Base-by-base conservation (phyloP, 2,329 filamentous ascomycete species). In the Parascedosporium putredinis region DNA sequence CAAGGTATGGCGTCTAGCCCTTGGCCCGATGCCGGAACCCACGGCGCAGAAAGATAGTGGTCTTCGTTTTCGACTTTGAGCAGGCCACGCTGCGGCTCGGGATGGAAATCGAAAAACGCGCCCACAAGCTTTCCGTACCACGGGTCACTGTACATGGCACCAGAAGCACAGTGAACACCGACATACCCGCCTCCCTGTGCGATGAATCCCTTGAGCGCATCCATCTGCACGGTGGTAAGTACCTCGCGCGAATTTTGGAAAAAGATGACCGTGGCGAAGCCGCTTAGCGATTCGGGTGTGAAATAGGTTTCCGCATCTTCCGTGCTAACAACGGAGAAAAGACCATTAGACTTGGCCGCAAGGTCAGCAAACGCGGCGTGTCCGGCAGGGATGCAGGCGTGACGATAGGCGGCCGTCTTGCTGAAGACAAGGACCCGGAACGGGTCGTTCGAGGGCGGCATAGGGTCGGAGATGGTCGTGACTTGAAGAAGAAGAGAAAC, bases 81-180 rank as follows among this genome's bases (percentile, higher is more conserved):
- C 4, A 60, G 49, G 0, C 62, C 64, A 16, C 54, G 49, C 55
- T 70, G 63, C 2, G 68, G 64, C 29, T 58, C 57, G 1, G 68
- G 67, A 47, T 71, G 68, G 16, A 61, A 56, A 5, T 61, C 59
- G 36, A 71, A 71, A 2, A 63, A 59, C 10, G 58, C 66, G 25
- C 68, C 68, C 25, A 71, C 57, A 14, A 71, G 58, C 4, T 56
- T 55, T 14, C 60, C 63, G 51, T 70, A 70, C 63, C 64, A 69
- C 2, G 59, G 57, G 6, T 61, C 57, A 0, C 56, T 58, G 12
- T 54, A 54, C 56, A 70, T 60, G 8, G 59, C 67, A 2, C 58
- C 57, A 2, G 63, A 58, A 1, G 68, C 67, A 27, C 63, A 64
- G 53, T 72, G 68, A n/a, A 71, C 58, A 20, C 60, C 68, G 0